A percentile compares a stretch with the other conserved stretches of the same genome.
Evolutionary conservation across 2,329 filamentous ascomycete species (phyloP).

Genomic region (Aspergillus viridinutans): DNA sequence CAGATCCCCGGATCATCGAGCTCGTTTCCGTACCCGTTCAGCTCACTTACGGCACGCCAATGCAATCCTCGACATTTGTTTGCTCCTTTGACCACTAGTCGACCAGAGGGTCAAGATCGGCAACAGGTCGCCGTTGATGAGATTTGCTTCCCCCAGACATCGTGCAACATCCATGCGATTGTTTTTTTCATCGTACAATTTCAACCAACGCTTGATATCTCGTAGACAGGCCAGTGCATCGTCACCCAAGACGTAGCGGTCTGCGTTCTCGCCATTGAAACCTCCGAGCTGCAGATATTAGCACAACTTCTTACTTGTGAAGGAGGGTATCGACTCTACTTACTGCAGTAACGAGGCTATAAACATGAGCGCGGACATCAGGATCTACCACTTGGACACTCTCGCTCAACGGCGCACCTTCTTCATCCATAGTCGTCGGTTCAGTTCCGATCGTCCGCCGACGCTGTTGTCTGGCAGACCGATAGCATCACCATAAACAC

Average conservation of each 20-base stretch:
- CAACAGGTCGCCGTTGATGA: slow-evolving; percentile 84
- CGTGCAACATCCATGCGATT: slow-evolving; percentile 93
- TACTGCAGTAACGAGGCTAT: slow-evolving; percentile 89
- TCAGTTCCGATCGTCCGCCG: slow-evolving; percentile 5
- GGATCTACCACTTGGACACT: slow-evolving; percentile 68
- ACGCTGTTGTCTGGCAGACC: background rate
- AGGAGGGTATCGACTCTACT: slow-evolving; percentile 32
- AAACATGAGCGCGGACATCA: slow-evolving; percentile 88
- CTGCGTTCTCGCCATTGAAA: slow-evolving; percentile 71
- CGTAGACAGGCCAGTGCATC: slow-evolving; percentile 88
- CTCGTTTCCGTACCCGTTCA: background rate
- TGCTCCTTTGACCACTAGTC: slow-evolving; percentile 66
- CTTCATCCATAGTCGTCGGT: slow-evolving; percentile 38
- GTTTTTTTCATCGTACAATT: slow-evolving; percentile 86
- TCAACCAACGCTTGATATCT: slow-evolving; percentile 92
- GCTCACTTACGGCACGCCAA: slow-evolving; percentile 63
- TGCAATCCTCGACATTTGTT: slow-evolving; percentile 71
- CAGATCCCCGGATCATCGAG: slow-evolving; percentile 17
- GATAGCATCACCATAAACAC: background rate
- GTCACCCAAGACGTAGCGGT: slow-evolving; percentile 83
- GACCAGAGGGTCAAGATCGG: slow-evolving; percentile 84
- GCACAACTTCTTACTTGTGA: slow-evolving; percentile 13
- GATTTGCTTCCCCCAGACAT: slow-evolving; percentile 84
- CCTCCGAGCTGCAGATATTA: slow-evolving; percentile 67
- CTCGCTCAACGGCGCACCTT: slow-evolving; percentile 37